Evolutionary conservation across 371 early-diverging fungal species (phyloP), one percentile per base, ranked within the genome.

Genomic region (Thermomucor indicae-seudaticae): DNA sequence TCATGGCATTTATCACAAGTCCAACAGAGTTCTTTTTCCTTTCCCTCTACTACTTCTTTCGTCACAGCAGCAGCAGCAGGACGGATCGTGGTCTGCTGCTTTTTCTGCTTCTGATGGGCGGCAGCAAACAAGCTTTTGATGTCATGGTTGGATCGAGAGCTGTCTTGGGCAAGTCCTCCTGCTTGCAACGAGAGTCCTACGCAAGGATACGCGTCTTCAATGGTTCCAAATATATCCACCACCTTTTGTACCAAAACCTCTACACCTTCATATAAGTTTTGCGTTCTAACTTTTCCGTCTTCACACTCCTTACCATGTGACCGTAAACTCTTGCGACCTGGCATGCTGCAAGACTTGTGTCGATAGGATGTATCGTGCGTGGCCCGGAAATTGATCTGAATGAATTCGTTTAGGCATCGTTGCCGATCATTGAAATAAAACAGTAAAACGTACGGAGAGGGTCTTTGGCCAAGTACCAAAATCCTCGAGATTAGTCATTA

Each of bases 381-480:
- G 0, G 45, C n/a, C 20, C 50, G 43, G 4, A 49, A 41, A 12
- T 41, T 19, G 0, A 57, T 35, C 57, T 57, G 30, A 25, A 27
- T 31, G 19, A 29, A 22, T 24, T 11, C 24, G 35, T 7, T 14
- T 35, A 20, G 19, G n/a, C n/a, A n/a, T n/a, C n/a, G n/a, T n/a
- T n/a, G n/a, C n/a, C n/a, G n/a, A n/a, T 24, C 25, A 44, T 17
- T 14, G 6, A 43, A 7, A 22, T 23, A 43, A 16, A 23, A 25
- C 10, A 43, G 24, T 8, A 10, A 6, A 27, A 29, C 58, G 43
- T 49, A 79, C 71, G 22, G 61, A 34, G 6, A 82, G 40, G 0
- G 64, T 71, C 40, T 60, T 76, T 3, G 85, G 84, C 84, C 83
- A 84, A 19, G 76, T 55, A 4, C 40, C 38, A 50, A 70, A 64